These are phyloP conservation scores for Raphanus raphanistrum DNA, from an alignment of 345 rosid species.

Conservation along the genomic window DNA sequence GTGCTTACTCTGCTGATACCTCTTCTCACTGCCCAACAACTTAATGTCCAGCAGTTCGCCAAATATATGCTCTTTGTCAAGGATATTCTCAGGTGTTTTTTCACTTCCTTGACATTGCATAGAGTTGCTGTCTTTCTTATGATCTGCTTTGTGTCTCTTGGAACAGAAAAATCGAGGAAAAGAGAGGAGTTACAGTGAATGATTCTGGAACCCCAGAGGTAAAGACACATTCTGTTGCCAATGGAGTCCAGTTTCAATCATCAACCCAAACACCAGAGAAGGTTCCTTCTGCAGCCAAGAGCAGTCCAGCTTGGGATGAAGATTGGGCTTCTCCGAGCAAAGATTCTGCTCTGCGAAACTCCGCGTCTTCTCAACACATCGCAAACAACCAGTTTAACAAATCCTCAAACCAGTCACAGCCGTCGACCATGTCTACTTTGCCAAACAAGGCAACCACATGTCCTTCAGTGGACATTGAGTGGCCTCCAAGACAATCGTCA, in stretches of 20 bases:
- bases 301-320: conserved; percentile 74
- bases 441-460: conserved; percentile 56
- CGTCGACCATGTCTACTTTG: conserved; percentile 36
- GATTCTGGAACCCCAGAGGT: conserved; percentile 62
- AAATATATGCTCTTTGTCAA: conserved; percentile 92
- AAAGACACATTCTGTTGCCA: conserved; percentile 43
- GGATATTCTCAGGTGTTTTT: conserved; percentile 64
- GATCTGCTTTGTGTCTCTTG: conserved; percentile 13
- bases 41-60: conserved; percentile 90
- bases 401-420: conserved; percentile 39
- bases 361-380: conserved; percentile 31
- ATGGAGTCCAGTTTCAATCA: conserved; percentile 56
- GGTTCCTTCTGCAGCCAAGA: conserved; percentile 52
- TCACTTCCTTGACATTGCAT: background rate
- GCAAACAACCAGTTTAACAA: conserved; percentile 44
- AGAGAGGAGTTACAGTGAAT: conserved; percentile 70
- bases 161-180: conserved; percentile 81
- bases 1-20: conserved; percentile 83
- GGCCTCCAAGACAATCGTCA: conserved; percentile 74
- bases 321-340: conserved; percentile 72
- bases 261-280: conserved; percentile 45
- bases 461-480: conserved; percentile 74
- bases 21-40: conserved; percentile 89
- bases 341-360: conserved; percentile 33
- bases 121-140: background rate